Evolutionary conservation across 805 yeast species (phyloP), one percentile per base, ranked within the genome.

Genomic region (Metschnikowia shivogae): DNA sequence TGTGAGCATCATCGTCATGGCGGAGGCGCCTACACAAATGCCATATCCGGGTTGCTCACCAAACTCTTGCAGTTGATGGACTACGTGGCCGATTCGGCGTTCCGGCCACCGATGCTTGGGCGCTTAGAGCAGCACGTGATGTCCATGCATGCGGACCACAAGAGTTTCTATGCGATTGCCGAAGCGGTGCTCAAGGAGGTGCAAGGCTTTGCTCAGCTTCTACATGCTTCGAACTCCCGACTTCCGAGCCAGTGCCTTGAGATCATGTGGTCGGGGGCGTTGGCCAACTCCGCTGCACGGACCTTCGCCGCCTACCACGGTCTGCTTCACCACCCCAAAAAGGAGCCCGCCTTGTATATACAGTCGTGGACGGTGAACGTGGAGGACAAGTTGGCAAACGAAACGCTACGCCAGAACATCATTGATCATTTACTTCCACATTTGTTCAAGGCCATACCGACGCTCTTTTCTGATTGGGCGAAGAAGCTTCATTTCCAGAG

Each of bases 1-100:
- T 63, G 83, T 32, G 89, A 82, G 52, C 81, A 77, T 59, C 82
- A 89, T 81, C 80, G 78, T 43, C 86, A 82, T 41, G 76, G 86
- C 1, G 82, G 84, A 4, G 80, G 86, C 2, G 82, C 95, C 0
- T 61, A 86, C 24, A 80, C 84, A 5, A 86, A 84, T 56, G 82
- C 95, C 0, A 60, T 87, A 42, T 76, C 72, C 44, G 86, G 80
- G 28, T 57, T 89, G 37, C 75, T 88, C 39, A 43, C 60, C 2
- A 87, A 83, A 53, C 56, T 83, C 40, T 59, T 83, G 9, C 49
- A 55, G 1, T 66, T 80, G 34, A 65, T 65, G 29, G 49, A 46
- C 36, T 33, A 37, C 22, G 29, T 37, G 7, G 19, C 29, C 7
- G n/a, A 9, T 20, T 33, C 28, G 13, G 52, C 59, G 33, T 36